These are phyloP conservation scores for Pouteria campechiana DNA, from an alignment of 179 eudicot genomes.

Conservation along the genomic window DNA sequence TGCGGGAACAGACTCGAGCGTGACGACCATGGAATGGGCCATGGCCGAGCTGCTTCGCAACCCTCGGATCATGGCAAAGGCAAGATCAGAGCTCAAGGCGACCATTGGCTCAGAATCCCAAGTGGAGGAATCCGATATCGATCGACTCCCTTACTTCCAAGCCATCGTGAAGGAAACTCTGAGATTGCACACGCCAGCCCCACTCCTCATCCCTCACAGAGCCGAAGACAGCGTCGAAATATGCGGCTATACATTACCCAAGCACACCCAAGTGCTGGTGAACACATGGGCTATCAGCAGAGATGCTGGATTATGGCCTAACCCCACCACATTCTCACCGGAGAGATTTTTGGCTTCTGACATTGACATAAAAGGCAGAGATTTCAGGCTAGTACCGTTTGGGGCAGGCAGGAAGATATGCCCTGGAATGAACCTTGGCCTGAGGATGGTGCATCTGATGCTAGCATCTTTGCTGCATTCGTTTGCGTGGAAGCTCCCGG, in stretches of 20 bases:
- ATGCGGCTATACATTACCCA: constrained; percentile 16
- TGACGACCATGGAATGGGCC: constrained; percentile 21
- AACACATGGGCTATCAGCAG: constrained; percentile 27
- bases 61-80: constrained; percentile 7
- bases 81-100: constrained; percentile 9
- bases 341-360: constrained; percentile 21
- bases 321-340: constrained; percentile 17
- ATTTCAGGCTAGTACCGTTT: constrained; percentile 31
- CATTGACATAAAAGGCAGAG: constrained; percentile 20
- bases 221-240: constrained; percentile 15
- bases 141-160: constrained; percentile 22
- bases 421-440: constrained; percentile 13
- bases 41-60: constrained; percentile 19
- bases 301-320: constrained; percentile 17
- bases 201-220: constrained; percentile 31
- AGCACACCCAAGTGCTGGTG: constrained; percentile 14
- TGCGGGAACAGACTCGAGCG: constrained; percentile 20
- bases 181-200: constrained; percentile 28
- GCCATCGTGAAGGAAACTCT: constrained; percentile 37
- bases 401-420: constrained; percentile 29
- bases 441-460: constrained; percentile 15
- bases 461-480: constrained; percentile 13
- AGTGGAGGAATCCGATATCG: constrained; percentile 21
- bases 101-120: constrained; percentile 10
- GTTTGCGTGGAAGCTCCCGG: constrained; percentile 20